phyloP scores from a whole-genome alignment of 1,284 basidiomycete genomes.

The Tranzscheliella williamsii region DNA sequence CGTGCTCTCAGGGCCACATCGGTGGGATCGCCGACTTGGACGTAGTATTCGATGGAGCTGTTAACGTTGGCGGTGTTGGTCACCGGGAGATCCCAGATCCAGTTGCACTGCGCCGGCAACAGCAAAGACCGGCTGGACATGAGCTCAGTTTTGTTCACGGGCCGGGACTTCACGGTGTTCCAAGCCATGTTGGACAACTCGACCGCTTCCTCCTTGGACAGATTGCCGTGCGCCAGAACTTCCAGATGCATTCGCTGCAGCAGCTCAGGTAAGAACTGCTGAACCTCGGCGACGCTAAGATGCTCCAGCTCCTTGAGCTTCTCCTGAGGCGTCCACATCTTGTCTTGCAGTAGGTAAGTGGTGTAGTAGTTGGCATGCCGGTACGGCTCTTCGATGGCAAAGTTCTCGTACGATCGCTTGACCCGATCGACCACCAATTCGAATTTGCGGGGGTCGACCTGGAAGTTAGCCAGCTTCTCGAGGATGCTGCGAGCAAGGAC shows the following conservation, averaged over 20 bases:
- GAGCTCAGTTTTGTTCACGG: slow-evolving; percentile 52
- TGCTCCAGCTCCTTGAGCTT: slow-evolving; percentile 77
- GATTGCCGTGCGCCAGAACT: slow-evolving; percentile 82
- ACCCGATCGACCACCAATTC: slow-evolving; percentile 82
- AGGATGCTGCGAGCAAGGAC: slow-evolving; percentile 78
- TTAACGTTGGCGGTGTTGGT: slow-evolving; percentile 86
- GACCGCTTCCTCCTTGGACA: slow-evolving; percentile 80
- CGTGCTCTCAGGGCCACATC: slow-evolving; percentile 45
- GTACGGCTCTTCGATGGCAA: slow-evolving; percentile 82
- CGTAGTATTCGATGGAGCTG: slow-evolving; percentile 66
- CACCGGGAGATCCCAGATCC: slow-evolving; percentile 72
- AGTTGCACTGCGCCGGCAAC: slow-evolving; percentile 69
- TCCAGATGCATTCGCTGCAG: slow-evolving; percentile 74
- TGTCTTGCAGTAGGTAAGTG: slow-evolving; percentile 72
- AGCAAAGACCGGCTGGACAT: slow-evolving; percentile 46
- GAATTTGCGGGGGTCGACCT: slow-evolving; percentile 75
- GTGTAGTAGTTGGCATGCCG: slow-evolving; percentile 78
- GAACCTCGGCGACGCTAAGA: slow-evolving; percentile 74
- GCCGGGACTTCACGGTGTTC: slow-evolving; percentile 68
- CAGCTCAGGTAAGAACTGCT: slow-evolving; percentile 70
- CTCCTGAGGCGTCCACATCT: slow-evolving; percentile 79
- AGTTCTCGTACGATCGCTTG: slow-evolving; percentile 67
- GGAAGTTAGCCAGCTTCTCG: slow-evolving; percentile 71
- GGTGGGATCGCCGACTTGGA: slow-evolving; percentile 53
- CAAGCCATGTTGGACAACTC: slow-evolving; percentile 75